Percentiles rank a stretch among this genome's conserved stretches.
Evolutionary conservation across 345 rosid species (phyloP).

Genomic region (Cardamine occulta): DNA sequence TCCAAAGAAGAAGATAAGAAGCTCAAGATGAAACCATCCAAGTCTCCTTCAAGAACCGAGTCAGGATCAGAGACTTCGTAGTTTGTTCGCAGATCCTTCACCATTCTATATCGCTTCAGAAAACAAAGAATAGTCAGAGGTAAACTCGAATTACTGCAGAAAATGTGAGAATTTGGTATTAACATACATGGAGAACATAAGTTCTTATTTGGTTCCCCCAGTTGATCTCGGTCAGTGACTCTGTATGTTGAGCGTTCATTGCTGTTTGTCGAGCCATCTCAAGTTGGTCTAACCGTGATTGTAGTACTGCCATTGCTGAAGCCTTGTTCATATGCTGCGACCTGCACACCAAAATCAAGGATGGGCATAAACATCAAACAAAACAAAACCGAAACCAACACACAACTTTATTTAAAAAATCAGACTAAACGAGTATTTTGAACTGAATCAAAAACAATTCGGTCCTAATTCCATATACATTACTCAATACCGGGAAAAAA

Average conservation of each 20-base stretch:
- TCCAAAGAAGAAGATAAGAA: conserved; percentile 76
- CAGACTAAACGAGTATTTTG: not conserved
- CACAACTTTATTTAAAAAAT: not conserved
- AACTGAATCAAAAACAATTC: not conserved
- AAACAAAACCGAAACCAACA: not conserved
- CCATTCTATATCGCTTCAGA: conserved; percentile 86
- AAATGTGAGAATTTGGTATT: conserved; percentile 18
- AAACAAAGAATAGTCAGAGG: conserved; percentile 16
- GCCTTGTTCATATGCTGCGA: conserved; percentile 94
- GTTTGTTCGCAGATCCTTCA: conserved; percentile 91
- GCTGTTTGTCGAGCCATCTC: conserved; percentile 90
- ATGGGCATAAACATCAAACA: not conserved
- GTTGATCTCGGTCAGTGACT: conserved; percentile 83
- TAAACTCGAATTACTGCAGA: not conserved
- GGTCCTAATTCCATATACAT: not conserved
- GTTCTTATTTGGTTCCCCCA: conserved; percentile 97
- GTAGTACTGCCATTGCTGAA: conserved; percentile 94
- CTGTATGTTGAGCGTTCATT: conserved; percentile 89
- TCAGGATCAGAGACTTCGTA: conserved; percentile 92
- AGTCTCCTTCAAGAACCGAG: conserved; percentile 85
- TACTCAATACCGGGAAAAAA: not conserved
- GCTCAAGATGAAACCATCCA: conserved; percentile 84
- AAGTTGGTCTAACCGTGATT: conserved; percentile 87
- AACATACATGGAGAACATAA: conserved; percentile 86
- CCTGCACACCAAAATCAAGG: conserved; percentile 38